Percentiles rank a stretch among this genome's conserved stretches.
phyloP scores from a whole-genome alignment of 192 early-diverging fungal species.

The Gonapodya sp. region DNA sequence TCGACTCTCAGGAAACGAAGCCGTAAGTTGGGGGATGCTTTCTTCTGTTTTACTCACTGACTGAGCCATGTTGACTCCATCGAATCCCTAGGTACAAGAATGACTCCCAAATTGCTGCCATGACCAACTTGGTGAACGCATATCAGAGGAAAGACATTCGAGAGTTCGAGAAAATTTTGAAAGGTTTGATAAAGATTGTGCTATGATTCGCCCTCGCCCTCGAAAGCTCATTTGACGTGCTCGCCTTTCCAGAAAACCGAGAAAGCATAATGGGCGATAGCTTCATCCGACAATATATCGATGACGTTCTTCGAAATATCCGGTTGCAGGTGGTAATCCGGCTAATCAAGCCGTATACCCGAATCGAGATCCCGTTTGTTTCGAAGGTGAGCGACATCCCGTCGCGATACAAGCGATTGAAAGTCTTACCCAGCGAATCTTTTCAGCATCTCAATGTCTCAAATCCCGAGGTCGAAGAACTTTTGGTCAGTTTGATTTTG shows the following conservation, averaged over 20 bases:
- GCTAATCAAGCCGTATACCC: constrained; percentile 83
- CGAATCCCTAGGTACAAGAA: constrained; percentile 61
- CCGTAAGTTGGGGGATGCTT: constrained; percentile 40
- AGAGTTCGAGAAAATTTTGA: constrained; percentile 80
- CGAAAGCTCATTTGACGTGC: background rate
- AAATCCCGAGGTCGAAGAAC: constrained; percentile 65
- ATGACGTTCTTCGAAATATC: constrained; percentile 85
- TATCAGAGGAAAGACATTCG: constrained; percentile 82
- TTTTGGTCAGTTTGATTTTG: constrained; percentile 78
- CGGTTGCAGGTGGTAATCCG: constrained; percentile 80
- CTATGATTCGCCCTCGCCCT: constrained; percentile 3
- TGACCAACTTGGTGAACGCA: constrained; percentile 82
- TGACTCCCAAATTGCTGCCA: constrained; percentile 84
- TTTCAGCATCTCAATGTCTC: constrained; percentile 68
- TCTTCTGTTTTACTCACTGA: background rate
- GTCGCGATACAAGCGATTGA: background rate
- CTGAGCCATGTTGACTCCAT: constrained; percentile 6
- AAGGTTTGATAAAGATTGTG: constrained; percentile 22
- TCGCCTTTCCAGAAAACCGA: constrained; percentile 39
- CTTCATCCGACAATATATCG: constrained; percentile 84
- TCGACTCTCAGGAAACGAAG: constrained; percentile 95
- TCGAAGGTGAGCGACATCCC: constrained; percentile 47
- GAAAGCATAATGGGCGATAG: constrained; percentile 75
- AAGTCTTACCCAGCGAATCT: background rate
- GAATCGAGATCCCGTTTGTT: constrained; percentile 74